Base-by-base conservation (phyloP, 2,329 filamentous ascomycete species). In the Aspergillus viridinutans region DNA sequence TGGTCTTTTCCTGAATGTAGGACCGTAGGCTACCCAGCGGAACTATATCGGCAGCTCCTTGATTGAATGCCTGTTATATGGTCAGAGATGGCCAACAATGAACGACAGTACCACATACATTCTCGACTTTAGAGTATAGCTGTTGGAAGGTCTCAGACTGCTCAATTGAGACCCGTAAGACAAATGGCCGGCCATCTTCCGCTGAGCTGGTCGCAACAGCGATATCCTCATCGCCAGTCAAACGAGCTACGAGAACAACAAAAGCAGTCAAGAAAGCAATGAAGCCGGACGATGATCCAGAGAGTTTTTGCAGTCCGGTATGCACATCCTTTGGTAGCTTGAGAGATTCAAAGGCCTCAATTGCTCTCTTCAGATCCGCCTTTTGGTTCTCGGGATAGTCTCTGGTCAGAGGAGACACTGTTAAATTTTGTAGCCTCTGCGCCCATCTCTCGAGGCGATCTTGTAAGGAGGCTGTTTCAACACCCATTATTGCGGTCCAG, bases 151-250 rank as follows among this genome's bases (percentile, higher is more conserved):
- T 69, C 57, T 78, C 76, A 25, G 71, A 70, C 2, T 70, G 59
- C 21, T 73, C 68, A 61, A 79, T 70, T 40, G 74, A 72, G 12
- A 77, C 68, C 51, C 77, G 71, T 17, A 80, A 63, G 55, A 80
- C 76, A 58, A 79, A 79, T 47, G 76, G 73, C 48, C 75, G 74
- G 29, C 75, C 76, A 61, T 78, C 75, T 47, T 75, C 73, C 9
- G 67, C 70, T 12, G 69, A 67, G 56, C 74, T 79, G 48, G 77
- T 78, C 38, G 75, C 78, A 54, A 80, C 68, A 35, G 76, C 75
- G 58, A 80, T 79, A 61, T 80, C 78, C 60, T 80, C 78, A 58
- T 80, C 78, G 20, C 78, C 78, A 14, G 77, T 80, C 61, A 80
- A 66, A 58, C 78, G 74, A 58, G 73, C 73, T 23, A 77, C 76